Base-by-base conservation (phyloP, 768 basidiomycete species). In the Leucosporidium yakuticum region DNA sequence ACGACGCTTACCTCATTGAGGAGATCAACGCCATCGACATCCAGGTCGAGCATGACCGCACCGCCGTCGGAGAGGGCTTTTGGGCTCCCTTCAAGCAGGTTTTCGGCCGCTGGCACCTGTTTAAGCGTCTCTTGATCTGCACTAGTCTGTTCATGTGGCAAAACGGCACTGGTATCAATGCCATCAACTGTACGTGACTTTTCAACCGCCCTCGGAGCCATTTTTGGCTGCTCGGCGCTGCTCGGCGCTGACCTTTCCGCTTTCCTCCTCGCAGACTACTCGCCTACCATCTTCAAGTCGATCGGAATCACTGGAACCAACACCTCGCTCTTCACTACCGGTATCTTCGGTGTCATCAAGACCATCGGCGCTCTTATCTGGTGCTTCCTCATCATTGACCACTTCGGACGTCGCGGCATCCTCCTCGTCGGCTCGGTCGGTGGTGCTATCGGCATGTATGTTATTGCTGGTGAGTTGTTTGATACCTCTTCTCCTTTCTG, bases 321-420 rank as follows among this genome's bases (percentile, higher is more conserved):
- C 34, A 69, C 74, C 2, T 54, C 64, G n/a, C 74, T 76, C 47
- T 51, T 76, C 48, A 73, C 75, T 14, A 76, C 75, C 56, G 84
- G 83, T 9, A 75, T 84, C 51, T 85, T 82, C 69, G 84, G 84
- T 21, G 78, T 83, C 55, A 81, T 83, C 79, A 79, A 81, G 78
- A 77, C 77, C 27, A 48, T 75, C n/a, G 74, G 75, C 23, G 75
- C 75, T 19, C 67, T 83, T 44, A 65, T 83, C 61, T 84, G 70
- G 70, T 62, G 60, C 62, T 72, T 72, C 64, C 32, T 81, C 81
- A 48, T 73, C 49, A 65, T 73, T 15, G 68, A 69, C 61, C 50
- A 51, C 47, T 69, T 36, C 64, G 71, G 68, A n/a, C 71, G 71
- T 36, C 65, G 71, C 56, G 60, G 60, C 32, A 68, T 73, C 61